phyloP scores from a whole-genome alignment of 1,139 yeast genomes.

The Yamadazyma triangularis region DNA sequence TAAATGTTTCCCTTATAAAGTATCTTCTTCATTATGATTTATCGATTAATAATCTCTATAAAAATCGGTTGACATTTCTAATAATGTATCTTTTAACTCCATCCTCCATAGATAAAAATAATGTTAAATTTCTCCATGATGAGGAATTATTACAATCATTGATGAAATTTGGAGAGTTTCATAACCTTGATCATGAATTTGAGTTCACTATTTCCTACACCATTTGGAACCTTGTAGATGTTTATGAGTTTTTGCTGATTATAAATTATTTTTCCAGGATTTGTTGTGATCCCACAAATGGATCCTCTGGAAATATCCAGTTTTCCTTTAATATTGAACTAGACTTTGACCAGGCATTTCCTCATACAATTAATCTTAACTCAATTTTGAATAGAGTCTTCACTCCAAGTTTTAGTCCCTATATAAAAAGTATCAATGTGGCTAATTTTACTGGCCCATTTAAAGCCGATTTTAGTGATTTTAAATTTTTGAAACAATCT shows the following conservation, averaged over 20 bases:
- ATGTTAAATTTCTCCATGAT: too few relatives aligned
- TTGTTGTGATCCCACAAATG: too few relatives aligned
- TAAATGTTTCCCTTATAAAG: too few relatives aligned
- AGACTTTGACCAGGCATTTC: conserved; percentile 18
- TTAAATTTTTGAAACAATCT: conserved; percentile 11
- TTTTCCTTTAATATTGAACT: conserved; percentile 17
- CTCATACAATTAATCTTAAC: conserved; percentile 12
- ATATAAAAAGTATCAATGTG: conserved; percentile 8
- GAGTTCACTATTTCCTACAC: conserved; percentile 17
- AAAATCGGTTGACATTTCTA: conserved; percentile 9
- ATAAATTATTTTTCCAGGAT: too few relatives aligned
- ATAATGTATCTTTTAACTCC: conserved; percentile 12
- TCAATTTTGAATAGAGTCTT: conserved; percentile 6
- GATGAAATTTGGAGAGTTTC: too few relatives aligned
- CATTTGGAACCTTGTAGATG: conserved; percentile 18
- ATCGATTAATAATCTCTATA: neutral
- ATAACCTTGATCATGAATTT: too few relatives aligned
- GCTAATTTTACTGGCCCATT: conserved; percentile 14
- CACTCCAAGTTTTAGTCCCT: conserved; percentile 2
- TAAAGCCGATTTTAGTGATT: conserved; percentile 10
- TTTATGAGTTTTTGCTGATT: conserved; percentile 14
- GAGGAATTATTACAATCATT: too few relatives aligned
- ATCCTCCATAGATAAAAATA: too few relatives aligned
- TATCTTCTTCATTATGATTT: neutral
- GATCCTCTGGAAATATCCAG: too few relatives aligned